Evolutionary conservation across 768 basidiomycete species (phyloP).

Genomic region (Tricholoma terreum): DNA sequence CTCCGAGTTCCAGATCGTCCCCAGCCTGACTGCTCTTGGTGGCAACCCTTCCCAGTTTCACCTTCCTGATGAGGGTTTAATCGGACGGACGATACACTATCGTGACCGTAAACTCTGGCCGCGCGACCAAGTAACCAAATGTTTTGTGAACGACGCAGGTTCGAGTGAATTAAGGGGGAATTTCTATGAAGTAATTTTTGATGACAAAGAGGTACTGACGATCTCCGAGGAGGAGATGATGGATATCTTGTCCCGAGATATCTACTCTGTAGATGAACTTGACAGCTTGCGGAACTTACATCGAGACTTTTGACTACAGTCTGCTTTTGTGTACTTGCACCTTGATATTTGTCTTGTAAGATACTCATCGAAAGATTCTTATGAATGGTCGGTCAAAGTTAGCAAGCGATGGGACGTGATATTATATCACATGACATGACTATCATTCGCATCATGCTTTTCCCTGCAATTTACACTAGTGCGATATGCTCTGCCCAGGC

Average conservation of each 20-base stretch:
- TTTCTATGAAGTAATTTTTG: not conserved
- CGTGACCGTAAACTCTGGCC: not conserved
- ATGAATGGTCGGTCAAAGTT: too few relatives aligned
- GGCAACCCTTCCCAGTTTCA: not conserved
- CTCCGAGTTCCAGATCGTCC: not conserved
- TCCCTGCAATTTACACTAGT: slow-evolving; percentile 2
- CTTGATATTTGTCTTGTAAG: too few relatives aligned
- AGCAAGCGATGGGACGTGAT: too few relatives aligned
- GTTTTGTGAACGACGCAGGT: not conserved
- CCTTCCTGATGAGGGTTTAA: not conserved
- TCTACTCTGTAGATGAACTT: not conserved
- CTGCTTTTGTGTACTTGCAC: too few relatives aligned
- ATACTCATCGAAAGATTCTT: too few relatives aligned
- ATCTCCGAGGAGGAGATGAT: not conserved
- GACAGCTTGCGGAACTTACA: not conserved
- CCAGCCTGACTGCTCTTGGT: not conserved
- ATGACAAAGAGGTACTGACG: not conserved
- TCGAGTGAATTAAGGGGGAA: not conserved
- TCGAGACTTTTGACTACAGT: not conserved
- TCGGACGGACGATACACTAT: not conserved
- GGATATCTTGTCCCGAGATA: not conserved
- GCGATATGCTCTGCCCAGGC: not conserved
- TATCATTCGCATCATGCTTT: slow-evolving; percentile 2
- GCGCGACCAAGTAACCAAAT: not conserved
- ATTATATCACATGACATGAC: too few relatives aligned